These are phyloP conservation scores for Mortierella sp. DNA, from an alignment of 371 early-diverging fungal species.

Conservation along the genomic window DNA sequence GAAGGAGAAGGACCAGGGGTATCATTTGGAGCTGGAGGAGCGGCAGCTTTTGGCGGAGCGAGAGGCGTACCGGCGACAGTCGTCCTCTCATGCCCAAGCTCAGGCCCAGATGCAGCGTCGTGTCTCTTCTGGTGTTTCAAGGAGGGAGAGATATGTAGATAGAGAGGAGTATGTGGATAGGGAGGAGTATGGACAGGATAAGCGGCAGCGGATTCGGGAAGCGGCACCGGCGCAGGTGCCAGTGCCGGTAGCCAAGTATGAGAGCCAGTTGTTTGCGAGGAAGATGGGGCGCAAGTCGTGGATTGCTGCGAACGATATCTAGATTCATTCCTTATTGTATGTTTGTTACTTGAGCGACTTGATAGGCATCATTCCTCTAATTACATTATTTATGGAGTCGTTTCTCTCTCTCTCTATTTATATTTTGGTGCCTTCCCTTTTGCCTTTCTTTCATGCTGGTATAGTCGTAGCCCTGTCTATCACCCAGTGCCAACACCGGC, in stretches of 20 bases:
- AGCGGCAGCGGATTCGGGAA: background rate
- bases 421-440: too few relatives aligned
- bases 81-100: background rate
- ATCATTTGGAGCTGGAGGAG: background rate
- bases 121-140: background rate
- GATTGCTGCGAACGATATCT: slow-evolving; percentile 19
- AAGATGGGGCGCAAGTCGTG: slow-evolving; percentile 23
- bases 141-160: background rate
- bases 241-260: background rate
- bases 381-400: too few relatives aligned
- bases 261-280: slow-evolving; percentile 8
- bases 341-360: too few relatives aligned
- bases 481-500: background rate
- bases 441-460: too few relatives aligned
- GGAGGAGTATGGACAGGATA: slow-evolving; percentile 1
- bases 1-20: slow-evolving; percentile 13
- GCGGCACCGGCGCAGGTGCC: too few relatives aligned
- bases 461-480: too few relatives aligned
- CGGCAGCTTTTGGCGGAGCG: background rate
- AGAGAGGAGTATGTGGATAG: background rate
- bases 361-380: too few relatives aligned
- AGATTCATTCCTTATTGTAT: background rate
- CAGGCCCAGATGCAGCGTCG: background rate
- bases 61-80: background rate
- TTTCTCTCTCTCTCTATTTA: too few relatives aligned